Evolutionary conservation across 192 early-diverging fungal species (phyloP), one percentile per base, ranked within the genome.

Genomic region (Backusella morwellensis): DNA sequence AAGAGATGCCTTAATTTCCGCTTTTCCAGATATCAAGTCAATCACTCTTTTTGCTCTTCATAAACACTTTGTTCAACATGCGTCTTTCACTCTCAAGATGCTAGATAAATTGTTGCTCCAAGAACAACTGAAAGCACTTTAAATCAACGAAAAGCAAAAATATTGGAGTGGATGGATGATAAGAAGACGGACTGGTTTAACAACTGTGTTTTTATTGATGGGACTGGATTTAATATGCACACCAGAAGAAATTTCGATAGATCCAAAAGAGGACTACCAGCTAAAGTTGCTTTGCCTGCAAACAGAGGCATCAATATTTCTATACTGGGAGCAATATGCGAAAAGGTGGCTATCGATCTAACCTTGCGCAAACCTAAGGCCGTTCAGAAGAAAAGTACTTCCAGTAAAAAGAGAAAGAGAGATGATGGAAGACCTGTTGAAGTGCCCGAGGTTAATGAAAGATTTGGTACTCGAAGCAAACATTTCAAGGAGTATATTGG

Each of bases 201-300:
- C 4, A 72, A 72, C 44, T 72, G 42, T n/a, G 41, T 72, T 47
- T 41, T 72, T 34, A 72, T 72, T 50, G 47, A 73, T 35, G 42
- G 34, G 52, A 9, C 72, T 56, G 72, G 72, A 34, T 73, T 73
- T 34, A 73, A 47, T 21, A 56, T 73, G 72, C 72, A 73, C 23
- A 50, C 56, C 3, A 6, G 52, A 34, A 47, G 72, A 54, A 73
- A 54, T 59, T 73, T 73, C 38, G 50, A 50, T 19, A 50, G 44
- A 50, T 73, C 72, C 9, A 56, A 56, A 44, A 59, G 56, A 59
- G 67, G 67, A 70, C n/a, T 26, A 38, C 75, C 75, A 19, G 42
- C 67, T 52, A 26, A 66, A 36, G 29, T 12, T 19, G 34, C 41
- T 36, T 9, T 50, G 26, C 35, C 38, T 12, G 29, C 36, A 21